These are phyloP conservation scores for Prunus fruticosa DNA, from an alignment of 306 rosid genomes.

Conservation along the genomic window DNA sequence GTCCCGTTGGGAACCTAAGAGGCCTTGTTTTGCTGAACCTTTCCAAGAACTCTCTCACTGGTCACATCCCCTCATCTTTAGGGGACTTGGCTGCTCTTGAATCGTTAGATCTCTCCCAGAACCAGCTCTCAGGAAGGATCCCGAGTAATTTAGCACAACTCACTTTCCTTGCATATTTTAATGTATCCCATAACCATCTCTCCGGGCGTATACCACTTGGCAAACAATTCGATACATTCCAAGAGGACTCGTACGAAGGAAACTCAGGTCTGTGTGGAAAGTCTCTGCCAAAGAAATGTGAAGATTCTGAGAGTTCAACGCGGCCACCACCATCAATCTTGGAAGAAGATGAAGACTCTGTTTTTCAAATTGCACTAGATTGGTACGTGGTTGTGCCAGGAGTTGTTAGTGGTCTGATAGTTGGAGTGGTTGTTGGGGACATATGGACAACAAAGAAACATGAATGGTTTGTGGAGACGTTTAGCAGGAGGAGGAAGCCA, in stretches of 20 bases:
- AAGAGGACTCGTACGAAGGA: neutral
- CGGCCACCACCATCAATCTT: no score
- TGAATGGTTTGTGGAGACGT: no score
- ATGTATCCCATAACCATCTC: constrained; percentile 20
- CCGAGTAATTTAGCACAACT: neutral
- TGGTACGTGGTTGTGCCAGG: no score
- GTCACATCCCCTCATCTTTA: constrained; percentile 11
- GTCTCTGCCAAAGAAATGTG: no score
- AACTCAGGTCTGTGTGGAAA: no score
- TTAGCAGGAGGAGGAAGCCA: no score
- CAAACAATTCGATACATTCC: constrained; percentile 18
- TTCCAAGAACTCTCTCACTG: constrained; percentile 6
- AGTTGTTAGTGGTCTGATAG: no score
- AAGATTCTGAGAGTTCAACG: no score
- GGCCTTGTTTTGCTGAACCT: constrained; percentile 6
- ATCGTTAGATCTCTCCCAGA: constrained; percentile 16
- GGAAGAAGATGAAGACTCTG: no score
- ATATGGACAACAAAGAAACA: no score
- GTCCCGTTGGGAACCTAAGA: neutral
- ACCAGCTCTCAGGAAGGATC: constrained; percentile 18
- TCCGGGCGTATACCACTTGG: constrained; percentile 16
- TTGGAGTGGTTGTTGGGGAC: no score
- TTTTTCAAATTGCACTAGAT: no score
- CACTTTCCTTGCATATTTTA: constrained; percentile 11
- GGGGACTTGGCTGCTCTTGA: neutral